Base-by-base conservation (phyloP, 1,284 basidiomycete genomes). In the Moesziomyces sp. region DNA sequence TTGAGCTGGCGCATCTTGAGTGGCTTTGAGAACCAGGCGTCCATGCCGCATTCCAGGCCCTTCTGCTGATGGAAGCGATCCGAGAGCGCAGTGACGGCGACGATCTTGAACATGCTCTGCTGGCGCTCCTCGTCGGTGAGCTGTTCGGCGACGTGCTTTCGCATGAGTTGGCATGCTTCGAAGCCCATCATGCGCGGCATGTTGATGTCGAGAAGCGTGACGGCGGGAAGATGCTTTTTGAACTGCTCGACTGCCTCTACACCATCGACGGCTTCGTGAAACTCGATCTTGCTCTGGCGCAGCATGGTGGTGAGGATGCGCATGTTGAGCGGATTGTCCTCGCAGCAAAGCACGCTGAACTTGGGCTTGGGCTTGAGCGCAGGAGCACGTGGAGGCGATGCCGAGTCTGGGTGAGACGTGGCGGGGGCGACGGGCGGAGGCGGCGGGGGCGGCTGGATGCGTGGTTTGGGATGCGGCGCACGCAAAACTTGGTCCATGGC, bases 281-380 rank as follows among this genome's bases (percentile, higher is more conserved):
- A 76, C 9, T 60, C 50, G 50, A 80, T 65, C 48, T 59, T 52
- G 56, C 53, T 14, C 38, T 63, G 73, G 9, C 58, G 62, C 16
- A 80, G 56, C 62, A 77, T 58, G 24, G 57, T 58, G 16, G 67
- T 77, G 11, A 80, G 50, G 21, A 80, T 75, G 30, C 72, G 58
- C 57, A 71, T 59, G 54, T 80, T 80, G 30, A 80, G 68, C 30
- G 75, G 74, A 26, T 79, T 80, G 66, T 80, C 78, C 26, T 80
- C 78, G 52, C 74, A 76, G 30, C 76, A 76, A n/a, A 79, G 69
- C 3, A 70, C 69, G 38, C 50, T 60, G 62, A 79, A 77, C 5
- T 55, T 56, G 26, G 56, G 54, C 55, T 55, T 62, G 35, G 56
- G 51, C 52, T 52, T 62, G 28, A 38, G n/a, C 23, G 46, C 26